Percentiles rank a stretch among this genome's conserved stretches.
Evolutionary conservation across 2,329 filamentous ascomycete genomes (phyloP).

Genomic region (Paracoccidioides lutzii): DNA sequence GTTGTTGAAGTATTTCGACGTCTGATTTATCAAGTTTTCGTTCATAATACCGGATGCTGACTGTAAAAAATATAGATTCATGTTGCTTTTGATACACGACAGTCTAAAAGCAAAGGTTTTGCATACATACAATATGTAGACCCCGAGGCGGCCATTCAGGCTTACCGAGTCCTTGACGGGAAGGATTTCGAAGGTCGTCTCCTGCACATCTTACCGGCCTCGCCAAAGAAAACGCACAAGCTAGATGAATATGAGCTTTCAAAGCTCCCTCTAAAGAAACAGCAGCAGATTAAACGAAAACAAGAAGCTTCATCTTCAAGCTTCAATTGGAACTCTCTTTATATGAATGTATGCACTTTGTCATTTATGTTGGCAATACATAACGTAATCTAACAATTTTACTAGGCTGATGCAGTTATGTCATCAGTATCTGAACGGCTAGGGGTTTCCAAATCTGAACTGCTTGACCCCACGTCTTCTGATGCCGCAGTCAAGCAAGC

Average conservation of each 20-base stretch:
- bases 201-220: constrained; percentile 75
- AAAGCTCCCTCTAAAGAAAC: constrained; percentile 86
- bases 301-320: constrained; percentile 61
- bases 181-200: constrained; percentile 85
- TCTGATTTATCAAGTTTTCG: constrained; percentile 11
- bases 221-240: constrained; percentile 65
- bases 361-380: neutral
- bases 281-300: constrained; percentile 78
- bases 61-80: constrained; percentile 52
- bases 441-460: constrained; percentile 77
- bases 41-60: neutral
- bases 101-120: constrained; percentile 73
- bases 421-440: constrained; percentile 75
- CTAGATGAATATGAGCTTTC: constrained; percentile 82
- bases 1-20: constrained; percentile 17
- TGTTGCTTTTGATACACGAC: constrained; percentile 57
- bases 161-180: constrained; percentile 68
- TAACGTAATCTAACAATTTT: constrained; percentile 13
- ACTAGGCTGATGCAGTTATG: constrained; percentile 67
- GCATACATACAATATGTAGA: constrained; percentile 71
- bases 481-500: constrained; percentile 94
- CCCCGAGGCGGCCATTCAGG: constrained; percentile 59
- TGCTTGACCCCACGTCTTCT: constrained; percentile 89
- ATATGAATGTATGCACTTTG: constrained; percentile 62
- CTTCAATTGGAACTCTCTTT: constrained; percentile 99